These are phyloP conservation scores for Apiotrichum sp. DNA, from an alignment of 1,284 basidiomycete species.

Conservation along the genomic window DNA sequence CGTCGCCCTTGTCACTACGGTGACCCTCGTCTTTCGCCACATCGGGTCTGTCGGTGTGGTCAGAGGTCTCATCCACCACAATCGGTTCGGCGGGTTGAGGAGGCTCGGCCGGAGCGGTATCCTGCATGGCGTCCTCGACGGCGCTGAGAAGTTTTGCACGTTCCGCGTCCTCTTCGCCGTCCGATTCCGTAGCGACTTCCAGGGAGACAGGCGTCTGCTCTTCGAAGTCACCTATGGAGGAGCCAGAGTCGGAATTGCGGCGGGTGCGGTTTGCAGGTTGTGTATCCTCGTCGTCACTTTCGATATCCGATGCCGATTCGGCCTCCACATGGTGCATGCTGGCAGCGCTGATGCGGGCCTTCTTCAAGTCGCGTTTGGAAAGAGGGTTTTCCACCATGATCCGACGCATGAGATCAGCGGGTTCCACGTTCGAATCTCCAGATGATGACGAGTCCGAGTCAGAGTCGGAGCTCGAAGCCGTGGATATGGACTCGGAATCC, in stretches of 20 bases:
- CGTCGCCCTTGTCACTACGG: too few relatives aligned
- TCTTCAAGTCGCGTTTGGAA: conserved; percentile 20
- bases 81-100: background rate
- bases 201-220: conserved; percentile 9
- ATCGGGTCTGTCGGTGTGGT: background rate
- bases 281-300: conserved; percentile 17
- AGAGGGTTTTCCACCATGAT: conserved; percentile 29
- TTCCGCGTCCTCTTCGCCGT: conserved; percentile 16
- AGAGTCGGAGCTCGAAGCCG: conserved; percentile 2
- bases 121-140: conserved; percentile 1
- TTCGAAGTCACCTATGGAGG: conserved; percentile 34
- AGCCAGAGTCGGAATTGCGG: conserved; percentile 20
- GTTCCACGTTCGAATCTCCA: conserved; percentile 8
- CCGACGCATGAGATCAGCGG: conserved; percentile 21
- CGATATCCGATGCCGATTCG: conserved; percentile 12
- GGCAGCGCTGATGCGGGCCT: conserved; percentile 29
- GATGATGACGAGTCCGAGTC: conserved; percentile 6
- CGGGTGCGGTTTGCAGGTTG: background rate
- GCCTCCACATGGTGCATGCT: conserved; percentile 23
- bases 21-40: background rate
- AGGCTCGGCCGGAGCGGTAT: background rate
- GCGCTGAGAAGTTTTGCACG: conserved; percentile 1
- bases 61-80: background rate
- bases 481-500: conserved; percentile 10
- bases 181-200: background rate